Base-by-base conservation (phyloP, 2,329 filamentous ascomycete species). In the Didymella segeticola region DNA sequence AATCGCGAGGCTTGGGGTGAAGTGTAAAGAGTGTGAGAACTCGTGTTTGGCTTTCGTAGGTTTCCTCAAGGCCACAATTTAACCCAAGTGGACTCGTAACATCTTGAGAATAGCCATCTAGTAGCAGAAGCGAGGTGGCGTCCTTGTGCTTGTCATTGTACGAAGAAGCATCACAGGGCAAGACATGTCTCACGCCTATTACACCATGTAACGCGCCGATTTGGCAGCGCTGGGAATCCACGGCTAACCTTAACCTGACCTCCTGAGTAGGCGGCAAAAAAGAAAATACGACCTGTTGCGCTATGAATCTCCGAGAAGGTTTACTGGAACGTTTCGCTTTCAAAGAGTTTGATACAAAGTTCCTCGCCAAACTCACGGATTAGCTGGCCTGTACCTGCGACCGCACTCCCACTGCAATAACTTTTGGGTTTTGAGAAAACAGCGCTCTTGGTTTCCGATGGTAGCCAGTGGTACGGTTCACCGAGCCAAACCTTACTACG, bases 231-330 rank as follows among this genome's bases (percentile, higher is more conserved):
- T 56, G 25, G 55, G 49, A 47, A 47, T 42, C 39, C 55, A 37
- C 56, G 22, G 39, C 37, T 38, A 66, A 66, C 62, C 56, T 63
- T 66, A 66, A 64, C 56, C 39, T 8, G 33, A 66, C 63, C 25
- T 37, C 33, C 3, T 19, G 20, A 26, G 12, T 37, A 37, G 34
- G 19, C 10, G n/a, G 10, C 43, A 34, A 27, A 45, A 22, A 4
- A 23, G 14, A 3, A 26, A 4, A 23, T 5, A 38, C 4, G 36
- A 30, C 4, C 11, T 10, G 7, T 26, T 5, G 2, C 12, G 11
- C n/a, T 5, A 25, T 26, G 3, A n/a, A 38, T 26, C 2, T 38
- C 14, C 14, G 22, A 23, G 8, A 3, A 26, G 2, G 6, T 9
- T 26, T 14, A n/a, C 14, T 1, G 10, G 19, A n/a, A 19, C 3